A percentile compares a stretch with the other conserved stretches of the same genome.
Evolutionary conservation across 2,329 filamentous ascomycete species (phyloP).

Genomic region (Madurella mycetomatis): DNA sequence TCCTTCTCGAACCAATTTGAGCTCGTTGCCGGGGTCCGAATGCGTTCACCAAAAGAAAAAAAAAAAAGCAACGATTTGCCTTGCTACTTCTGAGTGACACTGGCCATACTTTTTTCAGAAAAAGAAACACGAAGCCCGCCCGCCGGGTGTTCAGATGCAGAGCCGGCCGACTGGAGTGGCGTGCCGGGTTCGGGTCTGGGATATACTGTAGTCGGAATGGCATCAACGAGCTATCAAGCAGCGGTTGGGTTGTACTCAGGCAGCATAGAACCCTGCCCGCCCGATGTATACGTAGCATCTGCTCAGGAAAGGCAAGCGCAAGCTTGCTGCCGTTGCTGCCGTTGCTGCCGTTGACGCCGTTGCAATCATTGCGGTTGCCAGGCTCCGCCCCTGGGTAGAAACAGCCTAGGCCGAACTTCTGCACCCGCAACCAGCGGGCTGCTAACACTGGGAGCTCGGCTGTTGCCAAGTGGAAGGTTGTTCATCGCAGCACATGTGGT

Average conservation of each 20-base stretch:
- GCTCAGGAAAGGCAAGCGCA: not conserved
- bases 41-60: constrained; percentile 18
- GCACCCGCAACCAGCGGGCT: constrained; percentile 1
- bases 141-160: not conserved
- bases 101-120: constrained; percentile 6
- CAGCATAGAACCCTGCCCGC: not conserved
- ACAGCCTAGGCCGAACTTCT: not conserved
- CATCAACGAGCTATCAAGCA: not conserved
- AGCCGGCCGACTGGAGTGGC: not conserved
- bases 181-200: not conserved
- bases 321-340: not conserved
- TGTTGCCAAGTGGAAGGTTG: constrained; percentile 13
- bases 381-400: constrained; percentile 11
- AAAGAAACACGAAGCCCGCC: not conserved
- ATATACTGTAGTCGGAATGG: not conserved
- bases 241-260: not conserved
- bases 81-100: not conserved
- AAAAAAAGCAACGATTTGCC: constrained; percentile 14
- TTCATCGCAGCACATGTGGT: constrained; percentile 1
- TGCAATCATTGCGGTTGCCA: constrained; percentile 14
- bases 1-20: constrained; percentile 30
- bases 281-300: not conserved
- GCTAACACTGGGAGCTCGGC: constrained; percentile 6
- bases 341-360: not conserved
- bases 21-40: constrained; percentile 21